Percentiles rank a stretch among this genome's conserved stretches.
Conservation (phyloP, 352 stramenopile species). For the Phytophthora rubi region DNA sequence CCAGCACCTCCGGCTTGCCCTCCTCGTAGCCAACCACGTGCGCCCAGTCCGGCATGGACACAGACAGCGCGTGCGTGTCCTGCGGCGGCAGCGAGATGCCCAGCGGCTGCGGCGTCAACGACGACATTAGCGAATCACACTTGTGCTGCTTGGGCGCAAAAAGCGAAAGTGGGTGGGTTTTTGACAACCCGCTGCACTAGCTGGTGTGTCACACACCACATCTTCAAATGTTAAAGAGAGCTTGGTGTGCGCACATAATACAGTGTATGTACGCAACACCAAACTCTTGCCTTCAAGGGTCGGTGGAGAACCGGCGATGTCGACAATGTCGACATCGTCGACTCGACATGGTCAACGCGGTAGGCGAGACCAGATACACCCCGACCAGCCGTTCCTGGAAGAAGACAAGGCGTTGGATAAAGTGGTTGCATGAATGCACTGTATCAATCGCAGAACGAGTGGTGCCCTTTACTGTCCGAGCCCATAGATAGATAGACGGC, state of each 20-base stretch:
- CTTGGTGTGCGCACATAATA: too few species aligned
- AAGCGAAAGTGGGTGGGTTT: not conserved
- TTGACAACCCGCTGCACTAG: too few species aligned
- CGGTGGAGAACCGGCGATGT: too few species aligned
- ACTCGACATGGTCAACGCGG: constrained; percentile 36
- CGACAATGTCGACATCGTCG: too few species aligned
- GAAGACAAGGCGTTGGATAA: constrained; percentile 14
- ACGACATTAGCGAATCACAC: not conserved
- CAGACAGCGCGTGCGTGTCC: constrained; percentile 77
- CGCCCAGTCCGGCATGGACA: constrained; percentile 84
- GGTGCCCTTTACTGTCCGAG: not conserved
- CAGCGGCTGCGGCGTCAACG: constrained; percentile 51
- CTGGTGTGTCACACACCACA: too few species aligned
- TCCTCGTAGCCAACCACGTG: constrained; percentile 94
- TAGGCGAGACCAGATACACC: constrained; percentile 44
- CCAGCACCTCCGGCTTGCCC: constrained; percentile 63
- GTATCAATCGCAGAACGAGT: not conserved
- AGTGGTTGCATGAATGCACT: not conserved
- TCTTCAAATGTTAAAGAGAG: too few species aligned
- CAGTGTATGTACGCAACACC: too few species aligned
- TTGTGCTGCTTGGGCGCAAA: constrained; percentile 3
- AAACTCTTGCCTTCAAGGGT: too few species aligned
- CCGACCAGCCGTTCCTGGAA: constrained; percentile 44
- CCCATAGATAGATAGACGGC: not conserved
- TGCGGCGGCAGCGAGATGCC: constrained; percentile 76